Evolutionary conservation across 352 stramenopile species (phyloP).

Genomic region (Globisporangium polare): DNA sequence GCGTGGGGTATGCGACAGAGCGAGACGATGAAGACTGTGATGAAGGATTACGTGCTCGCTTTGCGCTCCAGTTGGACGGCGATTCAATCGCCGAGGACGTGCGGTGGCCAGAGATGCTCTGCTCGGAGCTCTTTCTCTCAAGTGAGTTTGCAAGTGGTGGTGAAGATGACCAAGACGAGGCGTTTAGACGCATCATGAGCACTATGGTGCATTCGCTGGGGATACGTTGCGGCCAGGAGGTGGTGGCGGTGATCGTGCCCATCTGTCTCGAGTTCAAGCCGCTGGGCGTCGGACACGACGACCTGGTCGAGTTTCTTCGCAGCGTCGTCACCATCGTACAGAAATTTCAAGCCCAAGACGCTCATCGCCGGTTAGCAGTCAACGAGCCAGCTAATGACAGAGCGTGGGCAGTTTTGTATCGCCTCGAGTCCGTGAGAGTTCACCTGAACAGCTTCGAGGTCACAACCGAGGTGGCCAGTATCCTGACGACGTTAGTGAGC

Average conservation of each 20-base stretch:
- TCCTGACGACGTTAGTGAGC: background rate
- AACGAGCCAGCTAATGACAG: background rate
- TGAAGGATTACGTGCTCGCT: background rate
- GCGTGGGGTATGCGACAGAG: background rate
- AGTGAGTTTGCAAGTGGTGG: background rate
- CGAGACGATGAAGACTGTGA: background rate
- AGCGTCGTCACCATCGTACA: background rate
- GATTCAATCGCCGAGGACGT: constrained; percentile 8
- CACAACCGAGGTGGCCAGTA: background rate
- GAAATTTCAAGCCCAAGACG: background rate
- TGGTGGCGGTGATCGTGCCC: background rate
- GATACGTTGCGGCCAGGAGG: background rate
- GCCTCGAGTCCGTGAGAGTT: constrained; percentile 1
- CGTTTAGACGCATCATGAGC: background rate
- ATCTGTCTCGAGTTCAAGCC: constrained; percentile 4
- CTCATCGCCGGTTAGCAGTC: background rate
- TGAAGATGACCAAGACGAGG: background rate
- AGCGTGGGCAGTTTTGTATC: background rate
- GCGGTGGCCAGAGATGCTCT: constrained; percentile 1
- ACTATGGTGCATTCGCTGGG: background rate
- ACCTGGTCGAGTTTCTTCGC: background rate
- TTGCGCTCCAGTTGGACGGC: constrained; percentile 7
- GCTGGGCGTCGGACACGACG: background rate
- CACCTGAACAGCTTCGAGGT: constrained; percentile 10
- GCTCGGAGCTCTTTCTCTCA: background rate